Evolutionary conservation across 2,329 filamentous ascomycete species (phyloP).

Genomic region (Diaporthe sp.): DNA sequence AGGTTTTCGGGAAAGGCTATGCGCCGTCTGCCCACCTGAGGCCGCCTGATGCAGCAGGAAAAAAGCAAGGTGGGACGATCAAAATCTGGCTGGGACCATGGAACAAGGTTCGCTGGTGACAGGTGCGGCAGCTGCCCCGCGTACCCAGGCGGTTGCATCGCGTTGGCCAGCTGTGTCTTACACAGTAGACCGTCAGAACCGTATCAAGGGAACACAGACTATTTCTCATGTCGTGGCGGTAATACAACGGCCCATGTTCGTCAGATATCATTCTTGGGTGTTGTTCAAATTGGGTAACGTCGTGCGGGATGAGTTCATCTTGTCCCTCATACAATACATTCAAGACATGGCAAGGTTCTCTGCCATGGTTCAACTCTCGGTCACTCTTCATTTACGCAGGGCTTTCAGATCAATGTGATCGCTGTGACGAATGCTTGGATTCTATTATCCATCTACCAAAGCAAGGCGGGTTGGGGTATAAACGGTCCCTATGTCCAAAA

Average conservation of each 20-base stretch:
- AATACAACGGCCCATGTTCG: background rate
- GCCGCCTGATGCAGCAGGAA: background rate
- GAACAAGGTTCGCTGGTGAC: background rate
- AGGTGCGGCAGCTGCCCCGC: background rate
- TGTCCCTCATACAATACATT: background rate
- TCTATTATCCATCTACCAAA: constrained; percentile 20
- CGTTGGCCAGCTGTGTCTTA: background rate
- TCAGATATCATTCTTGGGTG: background rate
- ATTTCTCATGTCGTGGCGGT: background rate
- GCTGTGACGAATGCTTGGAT: background rate
- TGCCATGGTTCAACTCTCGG: background rate
- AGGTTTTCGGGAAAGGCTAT: constrained; percentile 10
- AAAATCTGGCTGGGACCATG: background rate
- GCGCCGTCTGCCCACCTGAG: background rate
- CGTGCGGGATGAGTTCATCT: background rate
- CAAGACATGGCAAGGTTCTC: background rate
- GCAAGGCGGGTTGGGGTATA: constrained; percentile 33
- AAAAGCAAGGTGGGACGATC: background rate
- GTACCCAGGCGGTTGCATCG: background rate
- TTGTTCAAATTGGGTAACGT: background rate
- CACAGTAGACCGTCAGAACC: background rate
- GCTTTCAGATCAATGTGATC: too few relatives aligned
- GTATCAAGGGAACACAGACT: background rate
- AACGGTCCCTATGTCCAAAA: constrained; percentile 25
- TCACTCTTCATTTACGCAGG: background rate